Percentiles rank a stretch among this genome's conserved stretches.
phyloP scores from a whole-genome alignment of 106 monocot genomes.

The Vanilla planifolia region DNA sequence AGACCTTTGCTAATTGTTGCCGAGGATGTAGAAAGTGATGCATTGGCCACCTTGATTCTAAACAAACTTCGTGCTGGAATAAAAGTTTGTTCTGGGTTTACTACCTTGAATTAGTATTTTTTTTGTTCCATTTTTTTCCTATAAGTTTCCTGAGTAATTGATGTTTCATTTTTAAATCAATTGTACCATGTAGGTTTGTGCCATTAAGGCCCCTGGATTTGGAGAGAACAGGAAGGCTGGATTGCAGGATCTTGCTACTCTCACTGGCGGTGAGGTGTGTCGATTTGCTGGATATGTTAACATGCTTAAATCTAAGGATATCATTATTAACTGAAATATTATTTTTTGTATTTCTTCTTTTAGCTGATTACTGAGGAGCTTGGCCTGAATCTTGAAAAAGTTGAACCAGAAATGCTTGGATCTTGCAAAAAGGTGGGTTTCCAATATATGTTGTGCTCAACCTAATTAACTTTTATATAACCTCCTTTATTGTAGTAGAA shows the following conservation, averaged over 20 bases:
- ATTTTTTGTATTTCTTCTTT: constrained; percentile 2
- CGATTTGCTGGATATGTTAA: background rate
- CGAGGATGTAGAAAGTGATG: constrained; percentile 80
- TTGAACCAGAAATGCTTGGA: constrained; percentile 84
- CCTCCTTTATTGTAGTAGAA: too few relatives aligned
- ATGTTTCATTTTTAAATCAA: background rate
- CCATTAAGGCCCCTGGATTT: constrained; percentile 93
- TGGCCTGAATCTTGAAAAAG: constrained; percentile 97
- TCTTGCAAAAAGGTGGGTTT: constrained; percentile 79
- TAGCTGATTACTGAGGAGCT: constrained; percentile 92
- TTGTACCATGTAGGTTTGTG: constrained; percentile 57
- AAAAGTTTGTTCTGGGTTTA: constrained; percentile 24
- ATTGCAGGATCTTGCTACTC: constrained; percentile 75
- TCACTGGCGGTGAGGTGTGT: constrained; percentile 81
- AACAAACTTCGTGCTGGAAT: constrained; percentile 93
- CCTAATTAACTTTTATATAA: too few relatives aligned
- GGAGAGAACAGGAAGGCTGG: constrained; percentile 83
- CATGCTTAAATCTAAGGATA: background rate
- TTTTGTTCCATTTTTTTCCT: too few relatives aligned
- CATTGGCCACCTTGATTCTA: constrained; percentile 66
- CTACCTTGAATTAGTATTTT: background rate
- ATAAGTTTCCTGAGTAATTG: background rate
- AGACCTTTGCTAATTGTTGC: constrained; percentile 78
- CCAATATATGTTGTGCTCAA: too few relatives aligned
- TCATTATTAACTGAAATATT: background rate